These are phyloP conservation scores for Huntiella decipiens DNA, from an alignment of 2,329 filamentous ascomycete genomes.

Conservation along the genomic window DNA sequence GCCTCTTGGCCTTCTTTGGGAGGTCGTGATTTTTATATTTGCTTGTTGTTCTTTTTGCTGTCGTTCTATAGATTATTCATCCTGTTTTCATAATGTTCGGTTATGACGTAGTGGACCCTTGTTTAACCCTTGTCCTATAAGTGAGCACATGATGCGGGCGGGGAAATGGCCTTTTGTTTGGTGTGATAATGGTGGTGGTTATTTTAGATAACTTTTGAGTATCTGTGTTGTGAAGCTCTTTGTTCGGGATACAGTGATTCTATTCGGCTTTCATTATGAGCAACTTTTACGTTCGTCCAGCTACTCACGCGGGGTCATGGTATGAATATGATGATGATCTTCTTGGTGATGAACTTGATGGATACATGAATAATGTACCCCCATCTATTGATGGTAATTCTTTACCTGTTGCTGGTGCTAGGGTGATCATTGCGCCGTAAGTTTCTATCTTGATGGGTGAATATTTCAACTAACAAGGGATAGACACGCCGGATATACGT, in stretches of 20 bases:
- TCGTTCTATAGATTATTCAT: no score
- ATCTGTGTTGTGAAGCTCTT: neutral
- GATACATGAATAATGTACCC: constrained; percentile 56
- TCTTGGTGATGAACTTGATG: constrained; percentile 53
- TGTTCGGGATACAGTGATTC: neutral
- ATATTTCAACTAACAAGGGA: neutral
- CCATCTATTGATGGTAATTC: constrained; percentile 35
- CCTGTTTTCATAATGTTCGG: no score
- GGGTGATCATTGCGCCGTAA: constrained; percentile 86
- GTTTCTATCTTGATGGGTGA: constrained; percentile 18
- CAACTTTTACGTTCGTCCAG: constrained; percentile 20
- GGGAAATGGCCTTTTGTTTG: no score
- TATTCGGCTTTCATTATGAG: neutral
- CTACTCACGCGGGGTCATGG: constrained; percentile 75
- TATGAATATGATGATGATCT: constrained; percentile 43
- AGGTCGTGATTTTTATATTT: no score
- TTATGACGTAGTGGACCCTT: no score
- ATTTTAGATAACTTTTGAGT: no score
- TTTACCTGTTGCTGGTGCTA: constrained; percentile 54
- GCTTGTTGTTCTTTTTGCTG: no score
- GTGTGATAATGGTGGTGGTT: no score
- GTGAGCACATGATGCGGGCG: neutral
- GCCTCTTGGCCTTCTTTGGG: no score
- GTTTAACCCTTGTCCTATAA: neutral
- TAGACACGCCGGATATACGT: constrained; percentile 85